Evolutionary conservation across 1,139 yeast species (phyloP).

Genomic region (Arxiozyma bovina): DNA sequence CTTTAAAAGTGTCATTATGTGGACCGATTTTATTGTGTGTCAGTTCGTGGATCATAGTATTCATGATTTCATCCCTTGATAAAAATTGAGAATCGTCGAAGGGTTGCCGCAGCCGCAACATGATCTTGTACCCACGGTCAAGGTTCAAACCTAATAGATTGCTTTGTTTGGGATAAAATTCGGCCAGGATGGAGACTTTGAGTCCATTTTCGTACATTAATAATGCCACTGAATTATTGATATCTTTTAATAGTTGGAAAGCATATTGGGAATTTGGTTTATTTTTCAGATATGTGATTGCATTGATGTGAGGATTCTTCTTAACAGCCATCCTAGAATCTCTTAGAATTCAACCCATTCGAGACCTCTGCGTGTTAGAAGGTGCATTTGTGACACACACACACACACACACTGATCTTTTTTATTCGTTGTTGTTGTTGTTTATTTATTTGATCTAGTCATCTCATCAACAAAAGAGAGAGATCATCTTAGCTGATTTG

Average conservation of each 20-base stretch:
- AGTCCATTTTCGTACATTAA: constrained; percentile 61
- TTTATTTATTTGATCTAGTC: no score
- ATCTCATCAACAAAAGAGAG: no score
- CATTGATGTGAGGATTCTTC: constrained; percentile 22
- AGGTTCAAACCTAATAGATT: constrained; percentile 73
- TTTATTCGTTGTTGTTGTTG: no score
- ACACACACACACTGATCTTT: no score
- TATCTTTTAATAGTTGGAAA: constrained; percentile 46
- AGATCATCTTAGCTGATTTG: no score
- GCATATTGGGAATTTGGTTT: constrained; percentile 52
- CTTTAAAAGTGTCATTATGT: constrained; percentile 67
- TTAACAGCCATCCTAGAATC: constrained; percentile 1
- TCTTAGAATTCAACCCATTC: no score
- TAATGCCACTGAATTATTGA: constrained; percentile 61
- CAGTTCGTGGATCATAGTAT: constrained; percentile 82
- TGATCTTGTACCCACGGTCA: constrained; percentile 70
- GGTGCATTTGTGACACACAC: no score
- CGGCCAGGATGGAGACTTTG: constrained; percentile 62
- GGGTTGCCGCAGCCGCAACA: constrained; percentile 59
- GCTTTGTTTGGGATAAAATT: constrained; percentile 71
- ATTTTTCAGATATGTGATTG: constrained; percentile 48
- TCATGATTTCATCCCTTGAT: constrained; percentile 60
- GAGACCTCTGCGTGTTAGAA: no score
- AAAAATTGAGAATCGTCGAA: constrained; percentile 49
- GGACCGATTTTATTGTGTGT: constrained; percentile 75